Base-by-base conservation (phyloP, 495 filamentous ascomycete species). In the Penicillium coprophilum region DNA sequence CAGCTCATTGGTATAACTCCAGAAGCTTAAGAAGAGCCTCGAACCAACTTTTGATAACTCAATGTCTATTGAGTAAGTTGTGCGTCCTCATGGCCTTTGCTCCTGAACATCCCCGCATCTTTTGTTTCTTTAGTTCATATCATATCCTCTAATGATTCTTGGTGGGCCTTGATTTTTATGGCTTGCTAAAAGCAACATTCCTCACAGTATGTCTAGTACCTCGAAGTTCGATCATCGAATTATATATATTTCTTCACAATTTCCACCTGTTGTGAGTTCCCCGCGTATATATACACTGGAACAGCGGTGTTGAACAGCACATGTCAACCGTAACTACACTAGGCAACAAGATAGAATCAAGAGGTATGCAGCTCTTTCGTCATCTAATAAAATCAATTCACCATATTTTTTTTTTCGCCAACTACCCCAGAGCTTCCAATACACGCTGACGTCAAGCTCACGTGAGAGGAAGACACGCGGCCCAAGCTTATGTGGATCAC, bases 401-500 rank as follows among this genome's bases (percentile, higher is more conserved):
- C 17, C 31, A 34, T 21, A 36, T 50, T 24, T 45, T 20, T 50
- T 24, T 45, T 20, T 10, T 23, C 20, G 32, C 36, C 47, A 50
- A 39, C 47, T 38, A 20, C 21, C 39, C 4, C 7, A 23, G 31
- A 23, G 31, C 34, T 50, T 44, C 30, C 30, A 39, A 53, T 40
- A 36, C 28, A 21, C n/a, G 31, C 46, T 65, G 53, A 64, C 58
- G 60, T 66, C 60, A 64, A 15, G 2, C 34, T 68, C 66, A 68
- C 66, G 66, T 68, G 66, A 68, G 55, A 56, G 58, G 58, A 56
- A 56, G 58, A 64, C 57, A 44, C 44, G 52, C 24, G 48, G 57
- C 52, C 53, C 27, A 20, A 56, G 54, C 54, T 56, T 47, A 46
- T 51, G 55, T 57, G 47, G 55, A 57, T 40, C 28, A 34, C 53